These are phyloP conservation scores for Tilletia setariae DNA, from an alignment of 1,284 basidiomycete genomes.

Conservation along the genomic window DNA sequence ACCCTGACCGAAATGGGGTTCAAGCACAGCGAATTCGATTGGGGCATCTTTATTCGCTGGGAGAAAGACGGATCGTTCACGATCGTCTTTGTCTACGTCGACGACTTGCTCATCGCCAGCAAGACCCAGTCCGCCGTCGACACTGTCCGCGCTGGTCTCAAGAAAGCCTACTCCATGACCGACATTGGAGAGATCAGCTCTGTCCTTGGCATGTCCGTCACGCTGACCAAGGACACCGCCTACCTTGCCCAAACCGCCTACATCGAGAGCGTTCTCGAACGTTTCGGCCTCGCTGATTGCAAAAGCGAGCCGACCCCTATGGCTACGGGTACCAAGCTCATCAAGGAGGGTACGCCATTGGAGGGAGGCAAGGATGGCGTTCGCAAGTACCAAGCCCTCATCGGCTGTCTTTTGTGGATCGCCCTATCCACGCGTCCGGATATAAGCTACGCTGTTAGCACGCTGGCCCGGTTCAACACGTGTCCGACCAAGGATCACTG, in stretches of 20 bases:
- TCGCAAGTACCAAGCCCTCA: neutral
- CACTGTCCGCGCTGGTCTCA: too few relatives aligned
- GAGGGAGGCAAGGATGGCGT: neutral
- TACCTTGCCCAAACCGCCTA: neutral
- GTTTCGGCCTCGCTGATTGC: neutral
- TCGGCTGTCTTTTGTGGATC: too few relatives aligned
- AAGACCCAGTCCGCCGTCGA: neutral
- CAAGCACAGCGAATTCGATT: neutral
- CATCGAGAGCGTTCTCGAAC: neutral
- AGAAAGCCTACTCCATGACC: too few relatives aligned
- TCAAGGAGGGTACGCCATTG: neutral
- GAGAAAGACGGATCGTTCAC: neutral
- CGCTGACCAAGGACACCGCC: slow-evolving; percentile 3
- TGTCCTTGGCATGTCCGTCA: too few relatives aligned
- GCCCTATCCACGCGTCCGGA: too few relatives aligned
- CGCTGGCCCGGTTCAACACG: too few relatives aligned
- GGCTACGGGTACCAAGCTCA: too few relatives aligned
- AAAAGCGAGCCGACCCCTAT: too few relatives aligned
- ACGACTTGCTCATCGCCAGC: neutral
- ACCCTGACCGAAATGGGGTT: neutral
- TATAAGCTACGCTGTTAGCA: too few relatives aligned
- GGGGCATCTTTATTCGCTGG: neutral
- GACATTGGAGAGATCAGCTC: too few relatives aligned
- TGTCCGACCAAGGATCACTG: too few relatives aligned
- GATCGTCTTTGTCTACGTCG: neutral